Evolutionary conservation across 192 early-diverging fungal genomes (phyloP).

Genomic region (Mycoemilia scoparia): DNA sequence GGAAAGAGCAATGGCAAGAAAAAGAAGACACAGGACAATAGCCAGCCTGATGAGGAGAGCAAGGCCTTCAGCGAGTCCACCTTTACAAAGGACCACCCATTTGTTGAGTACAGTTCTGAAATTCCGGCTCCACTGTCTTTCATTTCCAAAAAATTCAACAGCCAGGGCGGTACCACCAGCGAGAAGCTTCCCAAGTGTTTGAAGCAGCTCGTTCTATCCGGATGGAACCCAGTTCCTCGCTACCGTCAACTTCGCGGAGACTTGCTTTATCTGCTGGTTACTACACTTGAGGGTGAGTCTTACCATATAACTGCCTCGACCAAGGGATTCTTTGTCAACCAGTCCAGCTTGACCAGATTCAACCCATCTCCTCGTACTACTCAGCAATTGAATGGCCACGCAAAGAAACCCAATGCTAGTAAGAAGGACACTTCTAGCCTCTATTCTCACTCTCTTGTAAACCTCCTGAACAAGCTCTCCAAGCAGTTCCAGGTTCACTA

Average conservation of each 20-base stretch:
- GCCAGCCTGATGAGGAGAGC: background rate
- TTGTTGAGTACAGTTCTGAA: no score
- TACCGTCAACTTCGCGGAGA: conserved; percentile 60
- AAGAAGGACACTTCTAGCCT: conserved; percentile 20
- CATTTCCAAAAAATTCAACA: no score
- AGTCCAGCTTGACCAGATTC: conserved; percentile 52
- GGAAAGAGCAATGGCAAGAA: conserved; percentile 10
- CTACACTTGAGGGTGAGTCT: conserved; percentile 66
- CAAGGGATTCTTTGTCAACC: conserved; percentile 79
- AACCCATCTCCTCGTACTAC: conserved; percentile 27
- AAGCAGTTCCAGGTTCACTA: conserved; percentile 52
- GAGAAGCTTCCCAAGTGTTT: conserved; percentile 39
- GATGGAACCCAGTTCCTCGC: conserved; percentile 85
- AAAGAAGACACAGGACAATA: conserved; percentile 1
- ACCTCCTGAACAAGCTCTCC: conserved; percentile 43
- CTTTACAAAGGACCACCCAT: no score
- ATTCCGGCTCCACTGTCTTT: no score
- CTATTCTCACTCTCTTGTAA: conserved; percentile 43
- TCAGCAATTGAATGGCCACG: conserved; percentile 1
- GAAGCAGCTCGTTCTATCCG: conserved; percentile 57
- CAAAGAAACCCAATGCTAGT: conserved; percentile 13
- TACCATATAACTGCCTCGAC: conserved; percentile 69
- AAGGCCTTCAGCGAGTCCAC: conserved; percentile 1
- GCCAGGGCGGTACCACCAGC: conserved; percentile 1
- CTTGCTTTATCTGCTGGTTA: conserved; percentile 72